Base-by-base conservation (phyloP, 1,139 yeast genomes). In the Nakaseomyces sp. region DNA sequence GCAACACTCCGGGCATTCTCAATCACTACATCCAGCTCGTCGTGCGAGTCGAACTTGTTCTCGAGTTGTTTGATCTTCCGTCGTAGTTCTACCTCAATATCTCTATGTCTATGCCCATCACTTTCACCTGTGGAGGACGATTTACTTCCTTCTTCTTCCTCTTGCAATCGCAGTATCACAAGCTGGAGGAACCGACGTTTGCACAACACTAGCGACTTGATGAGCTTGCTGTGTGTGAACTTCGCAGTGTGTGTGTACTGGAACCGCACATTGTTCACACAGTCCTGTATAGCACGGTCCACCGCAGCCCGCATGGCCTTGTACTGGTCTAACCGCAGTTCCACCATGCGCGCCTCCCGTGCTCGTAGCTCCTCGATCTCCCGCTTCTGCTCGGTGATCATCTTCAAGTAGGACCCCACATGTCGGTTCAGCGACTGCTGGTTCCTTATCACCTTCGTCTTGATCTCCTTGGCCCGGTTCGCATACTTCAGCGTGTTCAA, bases 401-500 rank as follows among this genome's bases (percentile, higher is more conserved):
- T 82, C 63, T 83, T 82, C 57, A 86, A 67, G 58, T 88, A 88
- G 1, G 93, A 81, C 0, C 94, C 89, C 37, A 89, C 94, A 64
- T 88, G 96, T 40, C 94, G 72, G 58, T 82, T 87, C 47, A 88
- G 70, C 48, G 79, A 81, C 48, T 80, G 88, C 51, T 79, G 81
- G 57, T 88, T 89, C 50, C 94, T 67, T 3, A 76, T 72, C 2
- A 84, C 70, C 56, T 85, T 86, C 0, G 96, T 89, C 58, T 85
- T 85, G 54, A 89, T 89, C 54, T 84, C 89, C 56, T 87, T 87
- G 15, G 96, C 96, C 25, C 96, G 70, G 59, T 87, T 79, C 0
- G 96, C 96, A 61, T 88, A 89, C 60, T 86, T 86, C 47, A 89
- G 71, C 0, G 96, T 86, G 61, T 88, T 89, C 45, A 86, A 70